Evolutionary conservation across 768 basidiomycete species (phyloP).

Genomic region (Podaxis carcinomalis): DNA sequence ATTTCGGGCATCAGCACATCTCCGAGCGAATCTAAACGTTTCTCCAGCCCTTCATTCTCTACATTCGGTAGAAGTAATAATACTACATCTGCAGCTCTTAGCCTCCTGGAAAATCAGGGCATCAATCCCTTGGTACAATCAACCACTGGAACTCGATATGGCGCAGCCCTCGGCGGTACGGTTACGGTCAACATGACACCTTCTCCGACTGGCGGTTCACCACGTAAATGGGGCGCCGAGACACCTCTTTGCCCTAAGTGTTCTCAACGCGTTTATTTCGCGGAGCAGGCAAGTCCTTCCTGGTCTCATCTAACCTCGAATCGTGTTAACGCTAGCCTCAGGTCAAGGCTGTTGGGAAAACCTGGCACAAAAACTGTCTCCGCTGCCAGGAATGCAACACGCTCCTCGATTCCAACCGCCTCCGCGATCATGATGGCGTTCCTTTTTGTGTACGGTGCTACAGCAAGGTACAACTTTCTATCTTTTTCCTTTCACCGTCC

Average conservation of each 20-base stretch:
- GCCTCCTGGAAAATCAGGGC: conserved; percentile 15
- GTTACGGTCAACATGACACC: conserved; percentile 29
- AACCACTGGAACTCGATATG: conserved; percentile 66
- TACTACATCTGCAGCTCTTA: conserved; percentile 14
- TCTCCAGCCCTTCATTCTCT: neutral
- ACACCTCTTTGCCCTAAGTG: conserved; percentile 69
- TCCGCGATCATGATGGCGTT: conserved; percentile 73
- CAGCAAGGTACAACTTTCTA: conserved; percentile 42
- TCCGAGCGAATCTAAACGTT: neutral
- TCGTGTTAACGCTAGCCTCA: conserved; percentile 20
- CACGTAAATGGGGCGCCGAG: conserved; percentile 49
- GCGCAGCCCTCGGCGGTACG: conserved; percentile 42
- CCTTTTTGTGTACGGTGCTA: conserved; percentile 74
- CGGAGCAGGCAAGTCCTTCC: conserved; percentile 57
- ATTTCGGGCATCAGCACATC: neutral
- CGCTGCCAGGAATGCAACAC: conserved; percentile 73
- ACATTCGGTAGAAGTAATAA: neutral
- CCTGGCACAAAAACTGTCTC: conserved; percentile 73
- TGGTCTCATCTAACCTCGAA: neutral
- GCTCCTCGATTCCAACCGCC: conserved; percentile 61
- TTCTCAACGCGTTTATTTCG: conserved; percentile 77
- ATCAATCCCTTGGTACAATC: conserved; percentile 26
- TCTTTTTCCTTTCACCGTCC: neutral
- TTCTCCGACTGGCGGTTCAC: conserved; percentile 27
- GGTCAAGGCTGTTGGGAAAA: conserved; percentile 81